Evolutionary conservation across 495 filamentous ascomycete species (phyloP).

Genomic region (Aspergillus panamensis): DNA sequence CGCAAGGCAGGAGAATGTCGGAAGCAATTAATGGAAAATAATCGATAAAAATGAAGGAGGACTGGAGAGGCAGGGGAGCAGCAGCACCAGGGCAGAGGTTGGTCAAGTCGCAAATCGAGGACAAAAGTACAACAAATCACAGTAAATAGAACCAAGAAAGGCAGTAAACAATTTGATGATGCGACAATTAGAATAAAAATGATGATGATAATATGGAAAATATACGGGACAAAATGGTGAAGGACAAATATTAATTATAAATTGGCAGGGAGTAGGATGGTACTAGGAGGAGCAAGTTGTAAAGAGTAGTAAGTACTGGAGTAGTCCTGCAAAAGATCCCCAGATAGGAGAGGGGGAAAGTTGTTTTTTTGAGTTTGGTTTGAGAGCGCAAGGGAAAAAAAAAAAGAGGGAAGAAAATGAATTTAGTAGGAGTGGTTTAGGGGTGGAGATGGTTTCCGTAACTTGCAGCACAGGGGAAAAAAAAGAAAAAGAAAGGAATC

Average conservation of each 20-base stretch:
- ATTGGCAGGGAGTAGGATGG: background rate
- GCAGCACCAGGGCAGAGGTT: slow-evolving; percentile 6
- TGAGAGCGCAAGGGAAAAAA: background rate
- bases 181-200: background rate
- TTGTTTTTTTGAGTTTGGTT: slow-evolving; percentile 10
- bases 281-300: no score
- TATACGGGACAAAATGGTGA: background rate
- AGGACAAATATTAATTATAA: background rate
- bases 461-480: slow-evolving; percentile 17
- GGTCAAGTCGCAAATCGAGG: slow-evolving; percentile 14
- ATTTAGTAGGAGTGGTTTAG: slow-evolving; percentile 5
- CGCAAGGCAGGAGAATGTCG: slow-evolving; percentile 15
- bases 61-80: slow-evolving; percentile 2
- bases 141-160: background rate
- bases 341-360: slow-evolving; percentile 11
- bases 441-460: slow-evolving; percentile 23
- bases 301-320: background rate
- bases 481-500: background rate
- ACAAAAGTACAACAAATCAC: slow-evolving; percentile 4
- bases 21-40: slow-evolving; percentile 13
- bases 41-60: slow-evolving; percentile 3
- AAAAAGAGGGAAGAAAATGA: slow-evolving; percentile 12
- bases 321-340: background rate
- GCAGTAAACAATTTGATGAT: slow-evolving; percentile 5
- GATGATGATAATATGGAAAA: slow-evolving; percentile 1